Percentiles rank a stretch among this genome's conserved stretches.
Conservation (phyloP, 108 stramenopile genomes). For the Pseudonitzschia multistriata region DNA sequence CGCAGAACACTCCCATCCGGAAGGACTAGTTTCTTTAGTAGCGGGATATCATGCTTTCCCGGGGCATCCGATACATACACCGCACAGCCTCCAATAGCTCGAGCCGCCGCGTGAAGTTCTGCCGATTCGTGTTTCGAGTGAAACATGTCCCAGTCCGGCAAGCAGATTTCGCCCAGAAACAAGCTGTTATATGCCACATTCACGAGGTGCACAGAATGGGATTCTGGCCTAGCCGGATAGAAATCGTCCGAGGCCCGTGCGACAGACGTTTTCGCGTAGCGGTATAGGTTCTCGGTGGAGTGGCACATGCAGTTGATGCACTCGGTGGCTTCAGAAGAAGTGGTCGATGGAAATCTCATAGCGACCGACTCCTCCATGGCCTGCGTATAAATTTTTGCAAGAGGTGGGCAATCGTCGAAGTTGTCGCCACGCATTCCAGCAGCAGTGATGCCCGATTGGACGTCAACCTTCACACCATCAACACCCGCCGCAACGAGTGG, state of each 20-base stretch:
- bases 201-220: constrained; percentile 56
- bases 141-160: constrained; percentile 84
- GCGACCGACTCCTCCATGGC: constrained; percentile 50
- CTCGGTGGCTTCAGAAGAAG: constrained; percentile 19
- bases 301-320: constrained; percentile 81
- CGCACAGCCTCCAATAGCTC: constrained; percentile 63
- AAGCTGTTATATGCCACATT: constrained; percentile 65
- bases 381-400: constrained; percentile 39
- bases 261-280: constrained; percentile 37
- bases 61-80: constrained; percentile 67
- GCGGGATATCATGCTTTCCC: constrained; percentile 31
- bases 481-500: constrained; percentile 50
- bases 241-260: constrained; percentile 62
- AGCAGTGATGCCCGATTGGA: constrained; percentile 50
- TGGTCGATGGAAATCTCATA: constrained; percentile 17
- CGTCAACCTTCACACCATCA: constrained; percentile 71
- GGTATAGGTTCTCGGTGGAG: constrained; percentile 52
- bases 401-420: constrained; percentile 33
- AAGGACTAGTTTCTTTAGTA: constrained; percentile 39
- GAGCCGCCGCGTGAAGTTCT: constrained; percentile 56
- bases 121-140: constrained; percentile 51
- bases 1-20: constrained; percentile 44
- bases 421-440: constrained; percentile 33
- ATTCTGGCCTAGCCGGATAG: constrained; percentile 48
- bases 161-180: constrained; percentile 49